These are phyloP conservation scores for Thymus quinquecostatus DNA, from an alignment of 257 asterid species.

Conservation along the genomic window DNA sequence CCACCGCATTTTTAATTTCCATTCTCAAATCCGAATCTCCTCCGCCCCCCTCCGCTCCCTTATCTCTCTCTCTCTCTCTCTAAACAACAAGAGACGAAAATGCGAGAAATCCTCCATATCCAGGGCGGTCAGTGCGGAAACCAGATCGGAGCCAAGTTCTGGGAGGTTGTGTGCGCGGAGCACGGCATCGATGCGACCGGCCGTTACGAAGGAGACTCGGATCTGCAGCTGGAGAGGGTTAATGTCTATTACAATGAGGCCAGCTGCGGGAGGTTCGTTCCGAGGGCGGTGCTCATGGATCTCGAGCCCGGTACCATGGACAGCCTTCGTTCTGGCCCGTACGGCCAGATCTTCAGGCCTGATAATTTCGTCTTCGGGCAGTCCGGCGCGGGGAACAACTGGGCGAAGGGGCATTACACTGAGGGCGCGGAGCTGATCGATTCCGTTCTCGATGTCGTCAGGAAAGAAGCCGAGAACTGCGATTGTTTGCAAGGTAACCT, in stretches of 20 bases:
- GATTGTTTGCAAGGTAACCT: conserved; percentile 47
- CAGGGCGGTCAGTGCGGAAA: conserved; percentile 63
- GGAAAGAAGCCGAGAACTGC: conserved; percentile 56
- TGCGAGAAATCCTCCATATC: conserved; percentile 59
- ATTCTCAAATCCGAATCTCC: neutral
- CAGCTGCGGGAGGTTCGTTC: conserved; percentile 49
- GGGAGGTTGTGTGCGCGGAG: conserved; percentile 59
- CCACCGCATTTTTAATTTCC: neutral
- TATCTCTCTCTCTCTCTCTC: conserved; percentile 9
- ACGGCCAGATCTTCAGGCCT: conserved; percentile 48
- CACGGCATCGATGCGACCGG: conserved; percentile 59
- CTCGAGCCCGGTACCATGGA: conserved; percentile 64
- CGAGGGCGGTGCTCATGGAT: conserved; percentile 55
- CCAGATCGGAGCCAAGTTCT: conserved; percentile 56
- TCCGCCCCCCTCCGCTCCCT: neutral
- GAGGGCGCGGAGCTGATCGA: conserved; percentile 58
- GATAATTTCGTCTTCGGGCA: conserved; percentile 50
- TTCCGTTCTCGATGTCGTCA: conserved; percentile 54
- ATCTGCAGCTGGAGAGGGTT: conserved; percentile 51
- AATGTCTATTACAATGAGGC: conserved; percentile 57
- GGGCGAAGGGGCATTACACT: conserved; percentile 50
- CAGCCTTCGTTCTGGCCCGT: conserved; percentile 47
- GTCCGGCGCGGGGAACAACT: conserved; percentile 45
- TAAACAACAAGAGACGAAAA: conserved; percentile 4
- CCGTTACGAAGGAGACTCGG: conserved; percentile 46